A percentile compares a stretch with the other conserved stretches of the same genome.
These are phyloP conservation scores for Petunia secreta DNA, from an alignment of 257 asterid genomes.

Conservation along the genomic window DNA sequence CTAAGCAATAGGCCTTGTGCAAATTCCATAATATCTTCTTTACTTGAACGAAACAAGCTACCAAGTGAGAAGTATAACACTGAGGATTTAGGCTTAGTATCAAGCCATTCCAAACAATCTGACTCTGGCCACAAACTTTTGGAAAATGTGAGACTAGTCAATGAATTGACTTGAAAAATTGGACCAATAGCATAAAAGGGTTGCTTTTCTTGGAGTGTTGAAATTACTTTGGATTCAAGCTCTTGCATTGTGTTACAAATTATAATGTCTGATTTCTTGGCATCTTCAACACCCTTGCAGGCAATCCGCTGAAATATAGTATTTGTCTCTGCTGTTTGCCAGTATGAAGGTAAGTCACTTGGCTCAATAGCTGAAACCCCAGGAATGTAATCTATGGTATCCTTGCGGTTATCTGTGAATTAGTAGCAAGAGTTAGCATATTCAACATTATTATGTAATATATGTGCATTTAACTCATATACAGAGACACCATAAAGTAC, in stretches of 20 bases:
- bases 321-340: slow-evolving; percentile 39
- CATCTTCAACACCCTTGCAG: slow-evolving; percentile 48
- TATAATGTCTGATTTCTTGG: slow-evolving; percentile 53
- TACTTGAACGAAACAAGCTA: slow-evolving; percentile 50
- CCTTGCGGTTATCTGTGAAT: slow-evolving; percentile 42
- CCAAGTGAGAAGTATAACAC: slow-evolving; percentile 69
- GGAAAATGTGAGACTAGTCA: slow-evolving; percentile 28
- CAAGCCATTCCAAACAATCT: slow-evolving; percentile 59
- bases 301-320: slow-evolving; percentile 39
- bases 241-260: slow-evolving; percentile 65
- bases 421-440: background rate
- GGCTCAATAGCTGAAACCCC: slow-evolving; percentile 53
- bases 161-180: slow-evolving; percentile 41
- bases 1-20: slow-evolving; percentile 60
- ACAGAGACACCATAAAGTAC: background rate
- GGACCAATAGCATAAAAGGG: slow-evolving; percentile 69
- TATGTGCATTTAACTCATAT: too few species aligned
- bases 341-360: slow-evolving; percentile 54
- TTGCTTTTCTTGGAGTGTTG: slow-evolving; percentile 45
- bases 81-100: slow-evolving; percentile 53
- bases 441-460: too few species aligned
- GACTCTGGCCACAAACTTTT: slow-evolving; percentile 60
- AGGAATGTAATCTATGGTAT: slow-evolving; percentile 51
- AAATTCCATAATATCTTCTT: slow-evolving; percentile 47
- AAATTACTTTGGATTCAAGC: slow-evolving; percentile 49